These are phyloP conservation scores for Mortierella sp. DNA, from an alignment of 371 early-diverging fungal species.

Conservation along the genomic window DNA sequence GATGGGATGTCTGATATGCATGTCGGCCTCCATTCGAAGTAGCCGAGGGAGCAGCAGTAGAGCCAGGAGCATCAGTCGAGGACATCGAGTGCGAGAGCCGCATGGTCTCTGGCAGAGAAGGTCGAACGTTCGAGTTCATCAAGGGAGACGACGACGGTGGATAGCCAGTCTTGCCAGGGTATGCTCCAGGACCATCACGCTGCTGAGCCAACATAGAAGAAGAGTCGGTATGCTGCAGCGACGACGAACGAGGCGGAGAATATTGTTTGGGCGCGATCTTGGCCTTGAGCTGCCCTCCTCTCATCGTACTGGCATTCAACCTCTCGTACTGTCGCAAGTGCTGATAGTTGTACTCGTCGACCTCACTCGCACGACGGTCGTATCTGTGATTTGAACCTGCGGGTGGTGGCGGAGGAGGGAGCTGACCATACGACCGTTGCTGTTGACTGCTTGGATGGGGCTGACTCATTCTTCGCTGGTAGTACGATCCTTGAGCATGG, in stretches of 20 bases:
- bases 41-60: not conserved
- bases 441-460: slow-evolving; percentile 26
- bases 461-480: slow-evolving; percentile 50
- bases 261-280: slow-evolving; percentile 7
- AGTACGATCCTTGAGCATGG: slow-evolving; percentile 8
- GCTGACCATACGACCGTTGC: slow-evolving; percentile 9
- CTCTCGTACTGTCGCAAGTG: slow-evolving; percentile 38
- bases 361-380: slow-evolving; percentile 38
- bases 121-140: not conserved
- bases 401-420: slow-evolving; percentile 17
- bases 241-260: not conserved
- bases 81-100: slow-evolving; percentile 15
- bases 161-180: not conserved
- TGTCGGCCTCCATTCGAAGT: slow-evolving; percentile 1
- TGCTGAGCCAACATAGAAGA: not conserved
- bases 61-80: not conserved
- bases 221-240: not conserved
- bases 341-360: slow-evolving; percentile 26
- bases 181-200: not conserved
- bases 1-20: slow-evolving; percentile 13
- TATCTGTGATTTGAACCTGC: slow-evolving; percentile 11
- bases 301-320: slow-evolving; percentile 22
- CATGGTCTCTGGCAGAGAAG: slow-evolving; percentile 12
- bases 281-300: slow-evolving; percentile 1
- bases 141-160: not conserved